Conservation (phyloP, 805 yeast species). For the Barnettozyma botsteinii region DNA sequence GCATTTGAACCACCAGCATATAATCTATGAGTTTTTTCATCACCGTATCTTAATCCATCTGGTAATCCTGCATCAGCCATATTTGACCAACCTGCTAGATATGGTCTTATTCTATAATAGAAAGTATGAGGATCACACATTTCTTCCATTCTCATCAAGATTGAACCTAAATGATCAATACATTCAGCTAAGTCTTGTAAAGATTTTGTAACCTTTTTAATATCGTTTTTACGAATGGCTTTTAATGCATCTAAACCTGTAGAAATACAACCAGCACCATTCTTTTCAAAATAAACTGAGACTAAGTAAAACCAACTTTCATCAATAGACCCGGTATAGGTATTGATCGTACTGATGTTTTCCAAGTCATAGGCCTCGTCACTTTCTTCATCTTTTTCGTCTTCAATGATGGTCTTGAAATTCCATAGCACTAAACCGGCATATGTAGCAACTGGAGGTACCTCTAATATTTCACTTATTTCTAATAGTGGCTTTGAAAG, state of each 20-base stretch:
- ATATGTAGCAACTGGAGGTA: conserved; percentile 86
- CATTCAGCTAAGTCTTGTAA: conserved; percentile 67
- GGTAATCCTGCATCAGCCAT: conserved; percentile 84
- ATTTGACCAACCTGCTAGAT: conserved; percentile 89
- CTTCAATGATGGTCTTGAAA: conserved; percentile 56
- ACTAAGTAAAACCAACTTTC: conserved; percentile 93
- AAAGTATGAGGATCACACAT: conserved; percentile 94
- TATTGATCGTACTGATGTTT: conserved; percentile 69
- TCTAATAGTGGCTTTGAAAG: conserved; percentile 66
- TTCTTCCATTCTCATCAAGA: conserved; percentile 79
- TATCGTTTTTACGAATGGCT: conserved; percentile 44
- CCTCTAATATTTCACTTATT: conserved; percentile 51
- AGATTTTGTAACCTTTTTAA: conserved; percentile 34
- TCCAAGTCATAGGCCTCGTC: conserved; percentile 42
- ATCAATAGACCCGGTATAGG: conserved; percentile 86
- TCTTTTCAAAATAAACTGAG: conserved; percentile 78
- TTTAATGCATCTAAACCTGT: conserved; percentile 64
- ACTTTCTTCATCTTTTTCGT: conserved; percentile 10
- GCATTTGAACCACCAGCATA: conserved; percentile 93
- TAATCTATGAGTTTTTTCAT: conserved; percentile 46
- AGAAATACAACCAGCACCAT: conserved; percentile 66
- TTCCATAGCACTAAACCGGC: conserved; percentile 90
- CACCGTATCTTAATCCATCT: conserved; percentile 74
- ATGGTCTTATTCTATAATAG: conserved; percentile 82
- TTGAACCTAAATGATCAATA: conserved; percentile 67